Evolutionary conservation across 1,284 basidiomycete species (phyloP), one percentile per base, ranked within the genome.

Genomic region (Vanrija sp.): DNA sequence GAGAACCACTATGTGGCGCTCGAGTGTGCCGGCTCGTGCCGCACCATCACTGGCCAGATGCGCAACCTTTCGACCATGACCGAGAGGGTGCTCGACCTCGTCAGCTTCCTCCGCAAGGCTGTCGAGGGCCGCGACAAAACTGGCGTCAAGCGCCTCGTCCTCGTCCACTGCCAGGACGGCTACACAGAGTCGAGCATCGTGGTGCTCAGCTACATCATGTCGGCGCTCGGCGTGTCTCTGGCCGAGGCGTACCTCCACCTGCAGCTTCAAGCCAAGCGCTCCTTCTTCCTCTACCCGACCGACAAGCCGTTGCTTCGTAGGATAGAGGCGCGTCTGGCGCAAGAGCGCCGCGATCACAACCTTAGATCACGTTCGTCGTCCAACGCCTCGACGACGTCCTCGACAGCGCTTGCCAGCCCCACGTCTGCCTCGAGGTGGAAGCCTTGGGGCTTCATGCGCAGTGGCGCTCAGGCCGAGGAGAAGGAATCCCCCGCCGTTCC

Each of bases 221-320:
- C 86, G 39, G 79, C 87, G 47, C 85, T 75, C 72, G 81, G 63
- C 68, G 86, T 73, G 29, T 73, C 81, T 46, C 82, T 97, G 12
- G 88, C 93, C 5, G 90, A 94, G 69, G 94, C 93, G 16, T 98
- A 73, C 82, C 82, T 79, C 82, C 88, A 81, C 78, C 83, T 78
- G 69, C 82, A 83, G 84, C 61, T 88, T 80, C 71, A 73, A 4
- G 73, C 77, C 40, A 71, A 80, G 28, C 74, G 83, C 38, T 80
- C 78, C n/a, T 98, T 98, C 80, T 98, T 96, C 66, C 89, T 98
- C 49, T 97, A 96, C 74, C 85, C 86, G 47, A 80, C 80, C 42
- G 94, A 97, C 74, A 76, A 94, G 50, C 81, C 82, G 0, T 72
- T 95, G n/a, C 78, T 98, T 62, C 81, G 84, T 63, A 81, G 83